phyloP scores from a whole-genome alignment of 192 early-diverging fungal genomes.

The Backusella parvicylindrica region DNA sequence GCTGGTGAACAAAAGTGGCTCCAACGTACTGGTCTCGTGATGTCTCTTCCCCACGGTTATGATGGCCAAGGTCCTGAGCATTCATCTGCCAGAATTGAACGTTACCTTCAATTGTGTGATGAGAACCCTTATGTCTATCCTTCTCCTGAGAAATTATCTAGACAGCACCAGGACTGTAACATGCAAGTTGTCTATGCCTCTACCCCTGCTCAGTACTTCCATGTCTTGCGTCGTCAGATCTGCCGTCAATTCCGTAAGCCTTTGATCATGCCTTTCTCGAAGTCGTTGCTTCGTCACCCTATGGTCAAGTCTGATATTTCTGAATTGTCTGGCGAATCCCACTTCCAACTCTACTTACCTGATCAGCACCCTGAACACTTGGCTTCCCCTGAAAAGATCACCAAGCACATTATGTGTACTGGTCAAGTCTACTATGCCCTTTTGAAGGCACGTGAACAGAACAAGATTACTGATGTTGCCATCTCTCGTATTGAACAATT shows the following conservation, averaged over 20 bases:
- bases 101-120: constrained; percentile 93
- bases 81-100: constrained; percentile 92
- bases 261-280: constrained; percentile 72
- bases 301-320: constrained; percentile 79
- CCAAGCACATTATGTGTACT: constrained; percentile 90
- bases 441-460: constrained; percentile 81
- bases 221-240: constrained; percentile 91
- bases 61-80: constrained; percentile 99
- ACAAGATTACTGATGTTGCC: constrained; percentile 85
- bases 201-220: constrained; percentile 99
- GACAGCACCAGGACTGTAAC: constrained; percentile 98
- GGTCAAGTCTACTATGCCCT: constrained; percentile 98
- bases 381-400: constrained; percentile 80
- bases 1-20: constrained; percentile 98
- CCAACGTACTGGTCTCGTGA: constrained; percentile 90
- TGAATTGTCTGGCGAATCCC: constrained; percentile 78
- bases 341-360: constrained; percentile 91
- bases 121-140: constrained; percentile 89
- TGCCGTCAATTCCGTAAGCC: constrained; percentile 98
- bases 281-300: constrained; percentile 91
- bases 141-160: constrained; percentile 69
- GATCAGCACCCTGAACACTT: constrained; percentile 82
- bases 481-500: constrained; percentile 96
- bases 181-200: constrained; percentile 96
- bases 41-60: constrained; percentile 96